Conservation (phyloP, 2,329 filamentous ascomycete genomes). For the Neonectria coccinea region DNA sequence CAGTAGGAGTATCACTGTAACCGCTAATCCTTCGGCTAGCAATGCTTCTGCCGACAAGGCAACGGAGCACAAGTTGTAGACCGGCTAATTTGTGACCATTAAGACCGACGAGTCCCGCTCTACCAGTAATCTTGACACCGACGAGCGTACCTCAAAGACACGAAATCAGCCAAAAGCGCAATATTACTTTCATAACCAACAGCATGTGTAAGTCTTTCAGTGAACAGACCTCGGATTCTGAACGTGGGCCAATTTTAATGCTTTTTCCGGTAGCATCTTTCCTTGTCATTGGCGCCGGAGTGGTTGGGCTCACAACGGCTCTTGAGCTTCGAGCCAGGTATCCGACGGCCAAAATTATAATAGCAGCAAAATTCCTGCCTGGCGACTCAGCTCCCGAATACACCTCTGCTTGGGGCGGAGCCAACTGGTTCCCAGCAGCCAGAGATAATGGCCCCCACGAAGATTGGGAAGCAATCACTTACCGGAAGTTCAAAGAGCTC, state of each 20-base stretch:
- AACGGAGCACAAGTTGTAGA: neutral
- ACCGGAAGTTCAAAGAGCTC: constrained; percentile 31
- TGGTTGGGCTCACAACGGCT: constrained; percentile 72
- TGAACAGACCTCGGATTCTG: neutral
- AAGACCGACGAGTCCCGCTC: neutral
- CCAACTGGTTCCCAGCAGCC: constrained; percentile 73
- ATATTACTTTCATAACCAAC: neutral
- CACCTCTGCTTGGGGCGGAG: constrained; percentile 83
- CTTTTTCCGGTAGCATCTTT: neutral
- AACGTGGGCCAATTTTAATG: neutral
- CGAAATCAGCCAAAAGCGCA: neutral
- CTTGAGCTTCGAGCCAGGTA: constrained; percentile 66
- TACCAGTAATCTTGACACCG: neutral
- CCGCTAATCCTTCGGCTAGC: neutral
- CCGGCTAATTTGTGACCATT: neutral
- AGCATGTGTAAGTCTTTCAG: neutral
- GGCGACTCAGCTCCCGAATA: constrained; percentile 89
- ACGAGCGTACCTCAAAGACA: neutral
- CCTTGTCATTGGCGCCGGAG: constrained; percentile 63
- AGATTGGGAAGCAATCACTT: constrained; percentile 36
- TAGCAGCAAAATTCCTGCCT: constrained; percentile 84
- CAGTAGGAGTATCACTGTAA: too few relatives aligned
- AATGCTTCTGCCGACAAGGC: neutral
- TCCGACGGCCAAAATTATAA: constrained; percentile 60
- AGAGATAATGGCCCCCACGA: constrained; percentile 44